Conservation (phyloP, 129 eudicot genomes). For the Cynara cardunculus region DNA sequence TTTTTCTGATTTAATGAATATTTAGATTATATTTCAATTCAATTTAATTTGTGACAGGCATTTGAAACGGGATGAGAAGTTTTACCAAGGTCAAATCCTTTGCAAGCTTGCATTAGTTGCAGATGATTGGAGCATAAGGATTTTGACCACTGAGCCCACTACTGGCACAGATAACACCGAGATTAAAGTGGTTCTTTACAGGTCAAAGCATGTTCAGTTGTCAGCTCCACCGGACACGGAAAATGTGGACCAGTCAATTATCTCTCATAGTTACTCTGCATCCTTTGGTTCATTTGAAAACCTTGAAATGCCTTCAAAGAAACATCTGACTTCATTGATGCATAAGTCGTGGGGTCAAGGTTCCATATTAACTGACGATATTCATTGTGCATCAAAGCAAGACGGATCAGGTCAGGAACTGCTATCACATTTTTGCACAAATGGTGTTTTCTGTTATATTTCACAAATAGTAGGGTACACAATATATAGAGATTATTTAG, state of each 20-base stretch:
- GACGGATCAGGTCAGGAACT: conserved; percentile 47
- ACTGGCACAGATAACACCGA: conserved; percentile 45
- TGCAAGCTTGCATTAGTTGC: conserved; percentile 60
- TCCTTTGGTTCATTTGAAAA: conserved; percentile 41
- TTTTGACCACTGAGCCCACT: conserved; percentile 24
- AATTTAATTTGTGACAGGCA: conserved; percentile 40
- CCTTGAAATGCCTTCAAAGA: conserved; percentile 43
- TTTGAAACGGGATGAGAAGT: conserved; percentile 50
- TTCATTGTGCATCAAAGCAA: conserved; percentile 31
- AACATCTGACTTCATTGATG: conserved; percentile 23
- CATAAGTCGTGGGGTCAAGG: conserved; percentile 25
- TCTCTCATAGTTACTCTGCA: conserved; percentile 28
- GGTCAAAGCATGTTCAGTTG: conserved; percentile 54
- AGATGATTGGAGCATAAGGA: conserved; percentile 40
- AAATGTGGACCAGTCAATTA: conserved; percentile 32
- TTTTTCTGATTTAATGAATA: neutral
- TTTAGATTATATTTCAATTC: neutral
- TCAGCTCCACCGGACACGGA: conserved; percentile 34
- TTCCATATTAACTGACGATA: conserved; percentile 28
- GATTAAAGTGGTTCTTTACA: conserved; percentile 46
- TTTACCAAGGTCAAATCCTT: conserved; percentile 56
- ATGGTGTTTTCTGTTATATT: too few relatives aligned
- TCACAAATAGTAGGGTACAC: too few relatives aligned
- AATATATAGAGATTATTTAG: too few relatives aligned
- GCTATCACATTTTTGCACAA: neutral